phyloP scores from a whole-genome alignment of 345 rosid species.

The Gossypium ekmanianum region DNA sequence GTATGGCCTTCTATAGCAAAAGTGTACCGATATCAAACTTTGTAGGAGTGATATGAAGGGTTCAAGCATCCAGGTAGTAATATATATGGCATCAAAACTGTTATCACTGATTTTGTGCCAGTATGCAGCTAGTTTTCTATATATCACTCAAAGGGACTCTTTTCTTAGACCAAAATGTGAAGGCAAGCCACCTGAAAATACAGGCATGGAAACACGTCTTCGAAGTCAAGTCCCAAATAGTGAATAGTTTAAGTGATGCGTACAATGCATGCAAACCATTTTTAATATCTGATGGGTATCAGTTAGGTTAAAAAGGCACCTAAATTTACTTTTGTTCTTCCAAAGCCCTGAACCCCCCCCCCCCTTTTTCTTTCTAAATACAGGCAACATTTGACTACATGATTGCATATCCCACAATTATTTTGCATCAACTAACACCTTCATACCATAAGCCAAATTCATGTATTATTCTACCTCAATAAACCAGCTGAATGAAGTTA shows the following conservation, averaged over 20 bases:
- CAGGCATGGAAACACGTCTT: not conserved
- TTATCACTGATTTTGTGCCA: not conserved
- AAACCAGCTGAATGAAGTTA: not conserved
- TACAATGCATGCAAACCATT: not conserved
- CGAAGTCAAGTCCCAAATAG: not conserved
- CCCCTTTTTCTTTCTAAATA: not conserved
- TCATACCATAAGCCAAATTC: not conserved
- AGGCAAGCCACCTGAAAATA: not conserved
- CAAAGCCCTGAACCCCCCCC: not conserved
- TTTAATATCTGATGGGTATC: no score
- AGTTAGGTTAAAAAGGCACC: not conserved
- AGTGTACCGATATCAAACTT: not conserved
- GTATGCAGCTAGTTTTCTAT: not conserved
- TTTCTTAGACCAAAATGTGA: not conserved
- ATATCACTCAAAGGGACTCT: not conserved
- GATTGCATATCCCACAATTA: slow-evolving; percentile 5
- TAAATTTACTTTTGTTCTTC: not conserved
- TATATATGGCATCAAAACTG: not conserved
- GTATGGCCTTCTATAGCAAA: not conserved
- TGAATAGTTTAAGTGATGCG: not conserved
- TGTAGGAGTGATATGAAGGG: not conserved
- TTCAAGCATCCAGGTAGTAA: slow-evolving; percentile 3
- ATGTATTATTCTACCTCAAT: not conserved
- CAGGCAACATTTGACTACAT: not conserved
- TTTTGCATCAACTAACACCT: not conserved